Evolutionary conservation across 345 rosid species (phyloP), one percentile per base, ranked within the genome.

Genomic region (Lenwebbia sp.): DNA sequence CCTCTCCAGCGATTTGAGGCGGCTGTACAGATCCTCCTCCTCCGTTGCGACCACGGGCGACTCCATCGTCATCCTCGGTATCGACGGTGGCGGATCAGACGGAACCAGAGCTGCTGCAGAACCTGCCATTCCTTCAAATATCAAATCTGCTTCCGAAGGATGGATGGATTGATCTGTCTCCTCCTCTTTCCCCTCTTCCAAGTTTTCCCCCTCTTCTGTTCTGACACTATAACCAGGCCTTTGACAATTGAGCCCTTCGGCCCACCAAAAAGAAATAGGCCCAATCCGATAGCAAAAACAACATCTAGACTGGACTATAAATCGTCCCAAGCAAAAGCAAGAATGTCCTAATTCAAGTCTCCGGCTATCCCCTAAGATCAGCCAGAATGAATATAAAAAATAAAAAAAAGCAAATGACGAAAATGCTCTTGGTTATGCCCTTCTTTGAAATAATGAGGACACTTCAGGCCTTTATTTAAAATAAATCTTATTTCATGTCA

Each of bases 11-110:
- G 96, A 93, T 86, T 97, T 97, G 6, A 91, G 92, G 58, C 93
- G 92, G 89, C 95, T 91, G 90, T 95, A 97, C 62, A 90, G 99
- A 90, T 97, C 99, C 41, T 97, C 99, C 53, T 97, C 99, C 53
- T 96, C 96, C 47, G 47, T 11, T 13, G 47, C 47, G 47, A 41
- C 47, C 26, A 37, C 47, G 13, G 81, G 47, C 47, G 81, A 70
- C 47, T 70, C 81, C 81, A 70, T 70, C 47, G 81, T 37, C 81
- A 70, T 70, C 81, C 81, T 70, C 81, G 81, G 19, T 70, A 70
- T 70, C 81, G 81, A 70, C 81, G 81, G 47, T 11, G 47, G 81
- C 81, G 81, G 81, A 70, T 70, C 81, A 10, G 81, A 70, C 22
- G 81, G 81, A 37, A 19, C 26, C 26, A 70, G 81, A 70, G 81